A percentile compares a stretch with the other conserved stretches of the same genome.
Conservation (phyloP, 805 yeast species). For the Pichia pseudocactophila region DNA sequence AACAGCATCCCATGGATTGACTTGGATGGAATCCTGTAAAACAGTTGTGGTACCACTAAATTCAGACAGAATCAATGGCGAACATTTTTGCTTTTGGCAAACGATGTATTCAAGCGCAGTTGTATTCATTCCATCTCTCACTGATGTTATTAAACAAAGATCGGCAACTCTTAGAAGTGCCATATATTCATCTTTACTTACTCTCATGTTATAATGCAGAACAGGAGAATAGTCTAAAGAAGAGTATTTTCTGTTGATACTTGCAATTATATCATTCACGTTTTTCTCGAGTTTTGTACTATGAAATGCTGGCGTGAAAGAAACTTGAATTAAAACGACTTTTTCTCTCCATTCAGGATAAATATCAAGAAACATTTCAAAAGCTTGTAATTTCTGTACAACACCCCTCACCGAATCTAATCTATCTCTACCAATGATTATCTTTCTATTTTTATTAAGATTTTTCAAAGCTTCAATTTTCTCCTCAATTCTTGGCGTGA, state of each 20-base stretch:
- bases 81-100: constrained; percentile 63
- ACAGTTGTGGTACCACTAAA: constrained; percentile 83
- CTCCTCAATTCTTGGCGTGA: constrained; percentile 40
- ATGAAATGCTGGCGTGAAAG: constrained; percentile 63
- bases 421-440: constrained; percentile 91
- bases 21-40: constrained; percentile 63
- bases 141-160: constrained; percentile 77
- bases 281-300: constrained; percentile 65
- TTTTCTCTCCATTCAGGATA: constrained; percentile 82
- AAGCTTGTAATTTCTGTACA: constrained; percentile 85
- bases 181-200: constrained; percentile 79
- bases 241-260: constrained; percentile 81
- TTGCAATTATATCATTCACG: constrained; percentile 72
- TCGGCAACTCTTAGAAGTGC: constrained; percentile 88
- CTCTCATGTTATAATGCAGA: constrained; percentile 84
- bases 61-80: constrained; percentile 83
- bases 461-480: constrained; percentile 59
- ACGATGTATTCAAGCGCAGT: constrained; percentile 89
- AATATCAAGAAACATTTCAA: constrained; percentile 78
- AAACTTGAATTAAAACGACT: constrained; percentile 86
- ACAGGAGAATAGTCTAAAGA: constrained; percentile 77
- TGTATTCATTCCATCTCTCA: constrained; percentile 95
- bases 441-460: constrained; percentile 55
- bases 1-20: constrained; percentile 95
- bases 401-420: constrained; percentile 90